Evolutionary conservation across 148 eudicot species (phyloP).

Genomic region (Euryodendron excelsum): DNA sequence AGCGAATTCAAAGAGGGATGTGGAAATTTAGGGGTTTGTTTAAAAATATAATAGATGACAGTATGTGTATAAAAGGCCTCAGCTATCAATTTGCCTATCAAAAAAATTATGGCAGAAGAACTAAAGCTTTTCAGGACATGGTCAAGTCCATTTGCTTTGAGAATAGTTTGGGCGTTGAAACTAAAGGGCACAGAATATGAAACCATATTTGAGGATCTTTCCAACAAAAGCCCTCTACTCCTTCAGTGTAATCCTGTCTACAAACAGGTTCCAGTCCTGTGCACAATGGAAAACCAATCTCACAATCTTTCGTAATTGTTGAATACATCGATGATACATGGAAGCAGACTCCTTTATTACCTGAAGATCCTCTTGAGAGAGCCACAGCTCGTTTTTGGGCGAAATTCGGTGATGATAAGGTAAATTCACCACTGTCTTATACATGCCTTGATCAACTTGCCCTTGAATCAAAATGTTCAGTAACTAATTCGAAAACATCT

Average conservation of each 20-base stretch:
- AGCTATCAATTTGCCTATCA: not conserved
- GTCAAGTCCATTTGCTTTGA: slow-evolving; percentile 38
- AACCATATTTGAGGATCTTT: slow-evolving; percentile 33
- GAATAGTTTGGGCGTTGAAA: slow-evolving; percentile 36
- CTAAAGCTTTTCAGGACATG: slow-evolving; percentile 45
- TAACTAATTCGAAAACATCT: not conserved
- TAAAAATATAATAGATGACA: too few relatives aligned
- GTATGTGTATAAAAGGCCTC: not conserved
- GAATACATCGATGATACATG: slow-evolving; percentile 35
- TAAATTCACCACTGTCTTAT: slow-evolving; percentile 6
- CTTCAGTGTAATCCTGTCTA: slow-evolving; percentile 33
- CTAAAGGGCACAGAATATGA: slow-evolving; percentile 39
- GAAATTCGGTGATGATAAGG: slow-evolving; percentile 36
- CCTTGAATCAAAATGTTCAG: not conserved
- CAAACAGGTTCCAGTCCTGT: slow-evolving; percentile 37
- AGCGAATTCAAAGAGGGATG: not conserved
- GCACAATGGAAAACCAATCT: slow-evolving; percentile 34
- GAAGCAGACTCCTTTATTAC: slow-evolving; percentile 29
- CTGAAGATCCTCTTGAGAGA: slow-evolving; percentile 37
- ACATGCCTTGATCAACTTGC: not conserved
- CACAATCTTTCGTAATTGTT: slow-evolving; percentile 34
- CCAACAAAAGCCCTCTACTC: slow-evolving; percentile 29
- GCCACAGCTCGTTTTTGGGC: slow-evolving; percentile 45
- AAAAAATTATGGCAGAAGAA: slow-evolving; percentile 28
- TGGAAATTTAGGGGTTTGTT: not conserved